Conservation (phyloP, 192 early-diverging fungal species). For the Entrophospora sp. region DNA sequence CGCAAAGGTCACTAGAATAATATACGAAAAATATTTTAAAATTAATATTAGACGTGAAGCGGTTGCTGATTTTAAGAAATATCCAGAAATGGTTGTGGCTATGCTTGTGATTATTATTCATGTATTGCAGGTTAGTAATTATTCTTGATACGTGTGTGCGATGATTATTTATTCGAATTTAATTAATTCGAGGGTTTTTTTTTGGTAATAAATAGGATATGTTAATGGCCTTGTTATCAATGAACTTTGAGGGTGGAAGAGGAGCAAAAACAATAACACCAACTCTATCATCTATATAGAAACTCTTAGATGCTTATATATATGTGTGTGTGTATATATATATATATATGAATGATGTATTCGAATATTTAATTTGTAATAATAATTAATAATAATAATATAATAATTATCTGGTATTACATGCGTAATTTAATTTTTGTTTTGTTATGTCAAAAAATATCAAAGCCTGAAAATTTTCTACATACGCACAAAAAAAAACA, state of each 20-base stretch:
- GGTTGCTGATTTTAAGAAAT: conserved; percentile 54
- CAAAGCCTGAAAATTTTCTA: too few species aligned
- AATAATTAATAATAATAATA: too few species aligned
- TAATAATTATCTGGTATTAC: too few species aligned
- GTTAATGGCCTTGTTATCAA: not conserved
- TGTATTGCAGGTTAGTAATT: conserved; percentile 44
- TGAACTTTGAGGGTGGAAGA: conserved; percentile 11
- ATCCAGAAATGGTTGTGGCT: conserved; percentile 57
- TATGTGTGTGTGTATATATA: too few species aligned
- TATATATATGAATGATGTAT: too few species aligned
- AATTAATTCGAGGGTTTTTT: not conserved
- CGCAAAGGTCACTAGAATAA: conserved; percentile 49
- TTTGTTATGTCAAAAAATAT: too few species aligned
- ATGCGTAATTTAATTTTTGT: too few species aligned
- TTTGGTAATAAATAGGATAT: not conserved
- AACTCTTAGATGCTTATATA: too few species aligned
- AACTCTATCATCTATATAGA: too few species aligned
- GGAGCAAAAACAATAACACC: too few species aligned
- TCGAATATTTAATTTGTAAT: too few species aligned
- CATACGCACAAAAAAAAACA: too few species aligned
- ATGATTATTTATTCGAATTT: not conserved
- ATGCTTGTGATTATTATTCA: conserved; percentile 64
- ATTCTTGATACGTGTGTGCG: not conserved
- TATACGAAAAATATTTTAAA: conserved; percentile 46
- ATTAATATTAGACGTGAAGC: conserved; percentile 57